phyloP scores from a whole-genome alignment of 2,329 filamentous ascomycete species.

The Penicillium sp. region DNA sequence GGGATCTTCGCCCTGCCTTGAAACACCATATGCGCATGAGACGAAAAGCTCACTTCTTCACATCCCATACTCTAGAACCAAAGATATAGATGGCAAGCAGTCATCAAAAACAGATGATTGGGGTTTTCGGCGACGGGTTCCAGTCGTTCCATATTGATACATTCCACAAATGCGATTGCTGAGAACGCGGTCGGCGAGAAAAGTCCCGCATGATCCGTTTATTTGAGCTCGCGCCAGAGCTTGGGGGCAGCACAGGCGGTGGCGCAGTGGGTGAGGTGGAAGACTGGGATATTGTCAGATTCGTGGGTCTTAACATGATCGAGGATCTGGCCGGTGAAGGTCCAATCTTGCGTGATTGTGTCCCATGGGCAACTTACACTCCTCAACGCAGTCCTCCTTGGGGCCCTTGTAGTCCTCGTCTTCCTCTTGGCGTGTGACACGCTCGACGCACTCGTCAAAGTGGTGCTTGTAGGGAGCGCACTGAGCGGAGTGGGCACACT shows the following conservation, averaged over 20 bases:
- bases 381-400: constrained; percentile 96
- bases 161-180: not conserved
- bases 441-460: constrained; percentile 96
- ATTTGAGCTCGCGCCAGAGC: constrained; percentile 90
- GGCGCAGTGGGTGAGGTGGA: constrained; percentile 97
- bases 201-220: constrained; percentile 42
- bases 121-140: constrained; percentile 6
- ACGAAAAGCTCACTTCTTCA: constrained; percentile 8
- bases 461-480: constrained; percentile 92
- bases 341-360: not conserved
- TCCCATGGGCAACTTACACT: constrained; percentile 64
- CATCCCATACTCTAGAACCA: constrained; percentile 20
- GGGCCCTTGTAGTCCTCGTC: constrained; percentile 64
- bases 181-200: constrained; percentile 13
- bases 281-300: constrained; percentile 57
- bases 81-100: constrained; percentile 21
- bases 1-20: constrained; percentile 18
- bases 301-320: not conserved
- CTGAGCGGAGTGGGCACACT: constrained; percentile 79
- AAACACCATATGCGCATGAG: constrained; percentile 27
- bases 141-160: constrained; percentile 7
- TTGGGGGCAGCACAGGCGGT: constrained; percentile 89
- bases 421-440: constrained; percentile 65
- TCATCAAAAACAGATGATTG: constrained; percentile 18
- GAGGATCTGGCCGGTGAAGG: not conserved